Percentiles rank a stretch among this genome's conserved stretches.
These are phyloP conservation scores for Nicotiana paniculata DNA, from an alignment of 257 asterid species.

Conservation along the genomic window DNA sequence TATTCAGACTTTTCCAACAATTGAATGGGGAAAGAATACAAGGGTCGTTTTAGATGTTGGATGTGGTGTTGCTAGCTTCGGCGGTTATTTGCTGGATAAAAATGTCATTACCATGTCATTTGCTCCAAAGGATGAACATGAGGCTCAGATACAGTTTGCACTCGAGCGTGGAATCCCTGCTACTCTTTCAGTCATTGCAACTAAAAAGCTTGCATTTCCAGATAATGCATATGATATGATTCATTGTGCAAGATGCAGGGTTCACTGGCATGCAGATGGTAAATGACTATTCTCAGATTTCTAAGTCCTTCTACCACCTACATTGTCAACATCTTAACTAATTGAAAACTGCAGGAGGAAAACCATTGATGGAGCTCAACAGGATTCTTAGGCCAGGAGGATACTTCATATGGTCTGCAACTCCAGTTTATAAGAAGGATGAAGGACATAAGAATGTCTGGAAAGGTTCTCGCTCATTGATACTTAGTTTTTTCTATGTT, in stretches of 20 bases:
- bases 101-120: conserved; percentile 83
- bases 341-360: conserved; percentile 63
- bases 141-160: conserved; percentile 98
- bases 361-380: conserved; percentile 83
- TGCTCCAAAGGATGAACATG: conserved; percentile 99
- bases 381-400: conserved; percentile 97
- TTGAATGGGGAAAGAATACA: conserved; percentile 75
- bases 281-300: conserved; percentile 14
- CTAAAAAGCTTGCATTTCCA: conserved; percentile 72
- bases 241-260: conserved; percentile 97
- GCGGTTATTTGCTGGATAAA: conserved; percentile 78
- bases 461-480: conserved; percentile 48
- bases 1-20: conserved; percentile 51
- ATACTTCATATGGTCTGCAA: conserved; percentile 91
- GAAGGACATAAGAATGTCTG: conserved; percentile 64
- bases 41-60: conserved; percentile 93
- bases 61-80: conserved; percentile 99
- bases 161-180: conserved; percentile 97
- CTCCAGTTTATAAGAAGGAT: conserved; percentile 75
- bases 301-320: conserved; percentile 1
- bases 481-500: background rate
- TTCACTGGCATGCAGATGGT: conserved; percentile 97
- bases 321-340: conserved; percentile 1
- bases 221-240: conserved; percentile 75
- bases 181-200: conserved; percentile 79